Conservation (phyloP, 2,329 filamentous ascomycete genomes). For the Exophiala sp. region DNA sequence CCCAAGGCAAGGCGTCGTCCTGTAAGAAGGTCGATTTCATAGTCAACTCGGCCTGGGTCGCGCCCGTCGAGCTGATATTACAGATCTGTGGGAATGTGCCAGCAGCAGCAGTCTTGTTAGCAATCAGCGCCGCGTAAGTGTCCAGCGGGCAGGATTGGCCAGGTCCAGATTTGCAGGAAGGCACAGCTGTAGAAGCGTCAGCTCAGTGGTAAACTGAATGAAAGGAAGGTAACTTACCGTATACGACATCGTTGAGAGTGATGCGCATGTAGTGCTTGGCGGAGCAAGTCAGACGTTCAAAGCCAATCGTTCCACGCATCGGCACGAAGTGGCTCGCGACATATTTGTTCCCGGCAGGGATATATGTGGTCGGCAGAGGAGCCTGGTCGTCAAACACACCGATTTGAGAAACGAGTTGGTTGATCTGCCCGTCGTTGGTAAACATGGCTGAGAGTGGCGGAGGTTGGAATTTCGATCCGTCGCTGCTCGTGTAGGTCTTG, state of each 20-base stretch:
- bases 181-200: slow-evolving; percentile 23
- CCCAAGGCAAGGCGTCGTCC: background rate
- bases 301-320: slow-evolving; percentile 64
- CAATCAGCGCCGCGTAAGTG: slow-evolving; percentile 47
- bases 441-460: slow-evolving; percentile 57
- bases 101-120: slow-evolving; percentile 46
- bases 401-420: slow-evolving; percentile 56
- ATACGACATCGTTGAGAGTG: slow-evolving; percentile 61
- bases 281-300: slow-evolving; percentile 60
- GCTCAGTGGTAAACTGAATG: too few species aligned
- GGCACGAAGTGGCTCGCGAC: slow-evolving; percentile 53
- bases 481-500: slow-evolving; percentile 44
- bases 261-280: slow-evolving; percentile 53
- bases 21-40: slow-evolving; percentile 5
- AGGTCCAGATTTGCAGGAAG: slow-evolving; percentile 47
- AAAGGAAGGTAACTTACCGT: slow-evolving; percentile 34
- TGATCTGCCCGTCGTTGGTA: slow-evolving; percentile 64
- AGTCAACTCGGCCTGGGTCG: background rate
- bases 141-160: slow-evolving; percentile 51
- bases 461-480: slow-evolving; percentile 45
- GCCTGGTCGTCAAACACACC: slow-evolving; percentile 60
- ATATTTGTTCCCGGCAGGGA: slow-evolving; percentile 50
- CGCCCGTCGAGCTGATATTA: slow-evolving; percentile 10
- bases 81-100: slow-evolving; percentile 46
- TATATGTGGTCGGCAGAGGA: slow-evolving; percentile 46